Evolutionary conservation across 805 yeast species (phyloP), one percentile per base, ranked within the genome.

Genomic region (Debaryomyces prosopidis): DNA sequence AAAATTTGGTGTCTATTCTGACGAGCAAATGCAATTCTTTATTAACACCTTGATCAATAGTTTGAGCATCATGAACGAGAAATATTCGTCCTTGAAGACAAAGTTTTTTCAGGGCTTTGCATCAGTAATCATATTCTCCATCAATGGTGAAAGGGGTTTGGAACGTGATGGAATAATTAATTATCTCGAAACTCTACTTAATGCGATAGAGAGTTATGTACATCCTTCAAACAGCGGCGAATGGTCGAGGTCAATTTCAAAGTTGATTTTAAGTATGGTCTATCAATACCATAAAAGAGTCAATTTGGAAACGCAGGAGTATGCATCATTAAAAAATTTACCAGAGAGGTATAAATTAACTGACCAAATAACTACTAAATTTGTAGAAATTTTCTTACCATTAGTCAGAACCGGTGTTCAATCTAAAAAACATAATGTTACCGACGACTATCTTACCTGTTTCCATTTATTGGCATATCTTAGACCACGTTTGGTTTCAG

Each of bases 171-270:
- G 82, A 5, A 72, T 83, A 17, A 60, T 85, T 52, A 79, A 73
- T 14, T 69, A 76, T 40, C 56, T 91, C 4, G 69, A 71, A 17
- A 74, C 81, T 0, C 68, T 87, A 20, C 54, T 86, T n/a, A 81
- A 82, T 43, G 81, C 96, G 0, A 70, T 90, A 5, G 85, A 80
- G 49, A 87, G 96, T 15, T 88, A 85, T 64, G 84, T 83, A 3
- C 97, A 94, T 62, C 99, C 99, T 5, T 90, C 98, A 0, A 91
- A 91, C 61, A 64, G 75, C n/a, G 98, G 97, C 0, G 76, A 77
- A n/a, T 91, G 98, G 97, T 79, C 96, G 0, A 65, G 76, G 20
- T 69, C 84, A 4, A 78, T 92, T 26, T 76, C 95, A 0, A 80
- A 80, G 46, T 76, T 87, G 20, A 69, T 87, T n/a, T 75, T 77